Conservation (phyloP, 2,329 filamentous ascomycete species). For the Venturia nashicola region DNA sequence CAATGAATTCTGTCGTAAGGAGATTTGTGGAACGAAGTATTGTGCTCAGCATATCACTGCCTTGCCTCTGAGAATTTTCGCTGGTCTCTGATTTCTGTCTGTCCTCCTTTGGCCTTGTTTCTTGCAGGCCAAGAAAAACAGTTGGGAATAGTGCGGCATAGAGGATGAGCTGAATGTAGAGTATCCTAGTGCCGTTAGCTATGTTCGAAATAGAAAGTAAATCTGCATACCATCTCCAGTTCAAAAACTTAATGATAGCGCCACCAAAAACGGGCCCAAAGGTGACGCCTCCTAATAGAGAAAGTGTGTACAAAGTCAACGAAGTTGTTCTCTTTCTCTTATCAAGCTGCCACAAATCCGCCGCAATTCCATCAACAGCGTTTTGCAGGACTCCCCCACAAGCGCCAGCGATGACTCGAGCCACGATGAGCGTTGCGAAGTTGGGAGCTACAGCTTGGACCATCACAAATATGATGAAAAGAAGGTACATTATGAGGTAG, state of each 20-base stretch:
- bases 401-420: conserved; percentile 26
- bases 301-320: conserved; percentile 23
- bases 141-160: conserved; percentile 31
- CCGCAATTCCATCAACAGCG: conserved; percentile 23
- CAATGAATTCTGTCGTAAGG: conserved; percentile 37
- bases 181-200: background rate
- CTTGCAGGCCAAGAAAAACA: conserved; percentile 28
- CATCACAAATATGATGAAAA: conserved; percentile 26
- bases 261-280: conserved; percentile 25
- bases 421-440: conserved; percentile 25
- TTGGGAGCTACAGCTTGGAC: conserved; percentile 26
- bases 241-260: conserved; percentile 19
- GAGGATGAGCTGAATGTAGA: conserved; percentile 13
- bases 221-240: conserved; percentile 18
- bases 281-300: conserved; percentile 22
- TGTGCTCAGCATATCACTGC: conserved; percentile 7
- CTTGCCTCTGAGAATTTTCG: background rate
- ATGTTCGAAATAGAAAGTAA: background rate
- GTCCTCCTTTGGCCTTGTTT: conserved; percentile 26
- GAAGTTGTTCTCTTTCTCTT: conserved; percentile 19
- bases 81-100: background rate
- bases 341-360: conserved; percentile 26
- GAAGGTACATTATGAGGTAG: conserved; percentile 20
- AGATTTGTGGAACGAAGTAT: conserved; percentile 25
- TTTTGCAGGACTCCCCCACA: conserved; percentile 23